These are phyloP conservation scores for Penicillium dipodomyicola DNA, from an alignment of 495 filamentous ascomycete genomes.

Conservation along the genomic window DNA sequence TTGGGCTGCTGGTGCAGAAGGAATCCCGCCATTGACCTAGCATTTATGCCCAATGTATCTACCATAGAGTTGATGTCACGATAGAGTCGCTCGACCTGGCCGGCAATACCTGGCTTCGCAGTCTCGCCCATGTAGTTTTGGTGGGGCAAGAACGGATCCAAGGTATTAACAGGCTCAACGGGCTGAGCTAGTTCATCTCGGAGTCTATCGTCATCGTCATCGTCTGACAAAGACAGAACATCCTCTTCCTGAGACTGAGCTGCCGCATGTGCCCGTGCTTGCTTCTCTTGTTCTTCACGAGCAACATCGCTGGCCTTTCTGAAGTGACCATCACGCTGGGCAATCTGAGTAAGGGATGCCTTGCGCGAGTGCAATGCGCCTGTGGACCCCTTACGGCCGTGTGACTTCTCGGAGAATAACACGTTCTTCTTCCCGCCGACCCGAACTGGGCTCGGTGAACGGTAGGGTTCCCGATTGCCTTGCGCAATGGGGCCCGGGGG, in stretches of 20 bases:
- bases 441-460: constrained; percentile 78
- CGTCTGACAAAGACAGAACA: constrained; percentile 49
- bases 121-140: constrained; percentile 65
- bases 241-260: constrained; percentile 42
- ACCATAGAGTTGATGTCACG: constrained; percentile 96
- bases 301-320: constrained; percentile 26
- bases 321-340: constrained; percentile 32
- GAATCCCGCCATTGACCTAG: constrained; percentile 70
- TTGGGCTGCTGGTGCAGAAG: constrained; percentile 54
- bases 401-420: constrained; percentile 40
- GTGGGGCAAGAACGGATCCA: constrained; percentile 64
- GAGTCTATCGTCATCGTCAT: constrained; percentile 63
- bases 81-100: constrained; percentile 82
- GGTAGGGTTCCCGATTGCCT: constrained; percentile 53
- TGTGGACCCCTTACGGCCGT: constrained; percentile 51
- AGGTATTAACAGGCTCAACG: constrained; percentile 49
- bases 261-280: constrained; percentile 27
- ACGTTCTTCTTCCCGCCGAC: constrained; percentile 44
- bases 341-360: constrained; percentile 37
- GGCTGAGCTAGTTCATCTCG: constrained; percentile 54
- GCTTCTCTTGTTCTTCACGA: constrained; percentile 37
- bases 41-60: constrained; percentile 85
- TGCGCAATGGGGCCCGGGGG: constrained; percentile 47
- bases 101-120: constrained; percentile 59
- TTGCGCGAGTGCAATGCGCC: constrained; percentile 41